A percentile compares a stretch with the other conserved stretches of the same genome.
Evolutionary conservation across 495 filamentous ascomycete genomes (phyloP).

Genomic region (Thermothielavioides terrestris): DNA sequence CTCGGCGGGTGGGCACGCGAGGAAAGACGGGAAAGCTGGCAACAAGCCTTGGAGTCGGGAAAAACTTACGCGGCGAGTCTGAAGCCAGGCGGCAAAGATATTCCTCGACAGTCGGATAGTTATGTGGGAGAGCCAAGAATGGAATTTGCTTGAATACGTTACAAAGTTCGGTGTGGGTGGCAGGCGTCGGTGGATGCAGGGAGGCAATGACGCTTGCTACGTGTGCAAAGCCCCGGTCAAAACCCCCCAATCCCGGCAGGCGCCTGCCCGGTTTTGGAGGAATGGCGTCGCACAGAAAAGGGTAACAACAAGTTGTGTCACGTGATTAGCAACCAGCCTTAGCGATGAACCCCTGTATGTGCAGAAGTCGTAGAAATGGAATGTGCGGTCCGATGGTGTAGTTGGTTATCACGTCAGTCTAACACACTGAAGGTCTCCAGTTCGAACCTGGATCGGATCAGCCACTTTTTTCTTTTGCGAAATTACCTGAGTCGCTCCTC

Average conservation of each 20-base stretch:
- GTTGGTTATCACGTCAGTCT: constrained; percentile 20
- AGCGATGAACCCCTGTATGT: not conserved
- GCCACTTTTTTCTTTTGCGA: not conserved
- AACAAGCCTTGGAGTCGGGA: too few relatives aligned
- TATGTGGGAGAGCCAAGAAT: too few relatives aligned
- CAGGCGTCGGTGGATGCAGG: constrained; percentile 8
- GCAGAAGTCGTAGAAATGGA: not conserved
- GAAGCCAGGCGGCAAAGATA: too few relatives aligned
- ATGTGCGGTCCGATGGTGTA: constrained; percentile 23
- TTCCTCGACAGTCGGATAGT: too few relatives aligned
- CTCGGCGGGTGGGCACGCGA: not conserved
- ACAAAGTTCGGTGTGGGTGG: constrained; percentile 1
- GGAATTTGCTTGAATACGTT: constrained; percentile 1
- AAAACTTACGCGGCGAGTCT: too few relatives aligned
- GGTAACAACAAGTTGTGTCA: too few relatives aligned
- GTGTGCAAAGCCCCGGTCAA: constrained; percentile 26
- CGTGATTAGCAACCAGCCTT: constrained; percentile 1
- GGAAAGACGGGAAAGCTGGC: not conserved
- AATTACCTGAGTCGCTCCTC: not conserved
- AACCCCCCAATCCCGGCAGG: constrained; percentile 18
- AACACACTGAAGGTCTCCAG: constrained; percentile 14
- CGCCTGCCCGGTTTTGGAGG: constrained; percentile 2
- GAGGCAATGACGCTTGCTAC: constrained; percentile 27
- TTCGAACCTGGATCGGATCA: constrained; percentile 25
- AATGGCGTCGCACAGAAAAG: constrained; percentile 10